Conservation (phyloP, 2,329 filamentous ascomycete species). For the Cytospora piceae region DNA sequence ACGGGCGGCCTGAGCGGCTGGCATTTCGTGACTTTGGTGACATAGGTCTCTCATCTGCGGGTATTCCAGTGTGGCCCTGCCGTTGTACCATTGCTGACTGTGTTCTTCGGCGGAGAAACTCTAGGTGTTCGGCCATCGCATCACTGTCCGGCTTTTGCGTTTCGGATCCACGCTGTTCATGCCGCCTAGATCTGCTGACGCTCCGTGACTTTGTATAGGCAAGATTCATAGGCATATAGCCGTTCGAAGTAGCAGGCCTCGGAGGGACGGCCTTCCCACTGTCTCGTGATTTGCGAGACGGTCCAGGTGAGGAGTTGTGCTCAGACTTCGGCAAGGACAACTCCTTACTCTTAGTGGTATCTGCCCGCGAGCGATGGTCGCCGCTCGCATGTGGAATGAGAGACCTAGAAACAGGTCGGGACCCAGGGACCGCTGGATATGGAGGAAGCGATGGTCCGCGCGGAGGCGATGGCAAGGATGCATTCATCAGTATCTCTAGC, state of each 20-base stretch:
- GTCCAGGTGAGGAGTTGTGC: background rate
- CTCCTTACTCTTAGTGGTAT: background rate
- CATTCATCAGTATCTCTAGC: background rate
- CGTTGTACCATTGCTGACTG: slow-evolving; percentile 7
- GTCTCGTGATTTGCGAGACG: background rate
- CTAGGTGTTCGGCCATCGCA: slow-evolving; percentile 1
- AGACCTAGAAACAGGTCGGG: background rate
- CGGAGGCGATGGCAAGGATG: slow-evolving; percentile 29
- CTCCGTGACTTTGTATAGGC: slow-evolving; percentile 26
- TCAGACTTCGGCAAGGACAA: background rate
- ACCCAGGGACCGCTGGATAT: background rate
- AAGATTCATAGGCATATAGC: background rate
- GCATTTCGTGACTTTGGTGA: slow-evolving; percentile 45
- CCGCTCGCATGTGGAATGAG: background rate
- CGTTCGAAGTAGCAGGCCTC: background rate
- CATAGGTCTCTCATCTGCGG: slow-evolving; percentile 32
- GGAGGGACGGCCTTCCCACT: background rate
- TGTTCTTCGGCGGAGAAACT: background rate
- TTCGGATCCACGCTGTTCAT: slow-evolving; percentile 8
- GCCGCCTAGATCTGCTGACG: slow-evolving; percentile 14
- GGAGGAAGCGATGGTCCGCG: slow-evolving; percentile 14
- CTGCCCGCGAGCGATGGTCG: background rate
- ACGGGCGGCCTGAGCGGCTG: slow-evolving; percentile 33
- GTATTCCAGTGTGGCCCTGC: background rate
- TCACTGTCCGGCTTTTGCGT: slow-evolving; percentile 3